These are phyloP conservation scores for Poterioochromonas sp. DNA, from an alignment of 352 stramenopile species.

Conservation along the genomic window DNA sequence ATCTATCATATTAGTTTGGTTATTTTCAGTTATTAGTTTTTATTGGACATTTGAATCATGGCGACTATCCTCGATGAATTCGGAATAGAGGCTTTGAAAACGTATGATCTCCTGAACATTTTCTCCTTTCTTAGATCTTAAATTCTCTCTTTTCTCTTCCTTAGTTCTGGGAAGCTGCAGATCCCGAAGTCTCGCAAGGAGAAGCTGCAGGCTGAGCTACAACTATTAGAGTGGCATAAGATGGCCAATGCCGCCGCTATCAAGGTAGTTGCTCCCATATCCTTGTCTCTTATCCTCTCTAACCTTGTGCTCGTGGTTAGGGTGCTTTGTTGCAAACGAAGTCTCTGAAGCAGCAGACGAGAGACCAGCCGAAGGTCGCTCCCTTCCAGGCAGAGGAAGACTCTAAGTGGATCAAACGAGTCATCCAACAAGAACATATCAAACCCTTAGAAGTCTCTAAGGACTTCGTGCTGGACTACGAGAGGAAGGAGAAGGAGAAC, in stretches of 20 bases:
- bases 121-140: too few relatives aligned
- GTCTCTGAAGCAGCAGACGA: conserved; percentile 62
- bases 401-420: conserved; percentile 71
- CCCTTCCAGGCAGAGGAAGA: conserved; percentile 51
- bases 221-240: conserved; percentile 86
- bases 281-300: conserved; percentile 10
- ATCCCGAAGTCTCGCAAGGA: conserved; percentile 33
- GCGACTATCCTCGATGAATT: too few relatives aligned
- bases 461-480: conserved; percentile 70
- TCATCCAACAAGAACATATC: conserved; percentile 78
- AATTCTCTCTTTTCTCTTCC: too few relatives aligned
- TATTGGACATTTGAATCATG: too few relatives aligned
- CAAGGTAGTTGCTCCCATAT: conserved; percentile 51
- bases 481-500: conserved; percentile 58
- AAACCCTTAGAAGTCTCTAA: conserved; percentile 68
- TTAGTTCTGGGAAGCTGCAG: too few relatives aligned
- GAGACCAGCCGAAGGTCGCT: conserved; percentile 39
- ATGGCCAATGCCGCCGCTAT: conserved; percentile 80
- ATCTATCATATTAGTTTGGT: too few relatives aligned
- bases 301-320: not conserved
- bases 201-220: conserved; percentile 79
- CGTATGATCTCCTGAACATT: too few relatives aligned
- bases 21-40: too few relatives aligned
- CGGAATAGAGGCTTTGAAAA: too few relatives aligned
- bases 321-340: conserved; percentile 44